Percentiles rank a stretch among this genome's conserved stretches.
Evolutionary conservation across 2,329 filamentous ascomycete genomes (phyloP).

Genomic region (Ceratocystiopsis brevicomis): DNA sequence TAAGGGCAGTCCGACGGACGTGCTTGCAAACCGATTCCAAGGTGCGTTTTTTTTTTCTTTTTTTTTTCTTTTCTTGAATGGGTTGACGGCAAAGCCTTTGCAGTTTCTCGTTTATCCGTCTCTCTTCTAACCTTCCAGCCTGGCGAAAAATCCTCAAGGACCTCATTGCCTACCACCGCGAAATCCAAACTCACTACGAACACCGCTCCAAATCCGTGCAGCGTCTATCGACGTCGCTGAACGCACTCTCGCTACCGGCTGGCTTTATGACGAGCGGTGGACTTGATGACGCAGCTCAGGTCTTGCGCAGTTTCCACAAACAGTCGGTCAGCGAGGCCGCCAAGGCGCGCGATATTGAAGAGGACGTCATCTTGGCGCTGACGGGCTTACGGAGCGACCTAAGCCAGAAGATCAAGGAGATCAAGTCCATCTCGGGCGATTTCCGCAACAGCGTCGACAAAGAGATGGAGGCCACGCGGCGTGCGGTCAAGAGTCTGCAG

Average conservation of each 20-base stretch:
- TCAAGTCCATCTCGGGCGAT: slow-evolving; percentile 79
- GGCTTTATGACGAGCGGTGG: slow-evolving; percentile 65
- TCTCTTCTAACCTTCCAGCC: slow-evolving; percentile 27
- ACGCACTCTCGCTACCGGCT: slow-evolving; percentile 56
- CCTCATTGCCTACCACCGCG: slow-evolving; percentile 80
- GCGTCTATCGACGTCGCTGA: slow-evolving; percentile 68
- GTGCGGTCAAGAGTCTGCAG: slow-evolving; percentile 61
- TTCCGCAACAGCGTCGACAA: slow-evolving; percentile 96
- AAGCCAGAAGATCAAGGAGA: slow-evolving; percentile 94
- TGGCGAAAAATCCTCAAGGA: slow-evolving; percentile 95
- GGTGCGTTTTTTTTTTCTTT: slow-evolving; percentile 29
- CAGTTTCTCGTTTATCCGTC: neutral
- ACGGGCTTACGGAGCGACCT: slow-evolving; percentile 74
- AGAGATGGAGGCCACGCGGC: slow-evolving; percentile 72
- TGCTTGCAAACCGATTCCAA: slow-evolving; percentile 75
- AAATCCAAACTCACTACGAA: slow-evolving; percentile 81
- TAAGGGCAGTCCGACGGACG: slow-evolving; percentile 69
- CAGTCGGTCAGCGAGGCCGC: slow-evolving; percentile 60
- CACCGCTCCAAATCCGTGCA: slow-evolving; percentile 61
- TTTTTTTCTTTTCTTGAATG: neutral
- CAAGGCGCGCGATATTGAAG: slow-evolving; percentile 79
- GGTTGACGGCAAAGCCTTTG: too few species aligned
- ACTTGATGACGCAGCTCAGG: slow-evolving; percentile 69
- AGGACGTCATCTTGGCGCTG: slow-evolving; percentile 75
- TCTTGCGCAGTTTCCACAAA: slow-evolving; percentile 68